Evolutionary conservation across 768 basidiomycete species (phyloP).

Genomic region (Tephrocybe sp.): DNA sequence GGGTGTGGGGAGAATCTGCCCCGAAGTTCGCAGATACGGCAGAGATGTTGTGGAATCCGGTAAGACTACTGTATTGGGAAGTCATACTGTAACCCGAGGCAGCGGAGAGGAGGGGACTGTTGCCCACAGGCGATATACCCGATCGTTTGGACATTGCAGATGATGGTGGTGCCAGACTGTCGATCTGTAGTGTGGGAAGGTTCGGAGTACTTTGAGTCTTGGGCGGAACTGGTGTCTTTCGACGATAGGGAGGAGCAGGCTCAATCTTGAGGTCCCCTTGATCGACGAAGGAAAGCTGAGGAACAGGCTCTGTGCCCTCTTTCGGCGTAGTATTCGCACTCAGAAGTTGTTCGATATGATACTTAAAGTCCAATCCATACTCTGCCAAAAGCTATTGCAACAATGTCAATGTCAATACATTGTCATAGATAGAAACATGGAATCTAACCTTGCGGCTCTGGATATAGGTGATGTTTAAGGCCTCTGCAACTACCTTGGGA

Average conservation of each 20-base stretch:
- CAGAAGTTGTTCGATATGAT: constrained; percentile 78
- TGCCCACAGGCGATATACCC: constrained; percentile 16
- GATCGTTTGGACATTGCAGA: constrained; percentile 15
- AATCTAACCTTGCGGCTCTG: constrained; percentile 79
- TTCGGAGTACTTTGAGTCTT: background rate
- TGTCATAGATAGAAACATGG: background rate
- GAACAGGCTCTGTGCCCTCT: constrained; percentile 23
- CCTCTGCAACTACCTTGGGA: constrained; percentile 68
- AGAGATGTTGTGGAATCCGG: constrained; percentile 13
- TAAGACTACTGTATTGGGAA: constrained; percentile 9
- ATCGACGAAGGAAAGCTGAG: constrained; percentile 28
- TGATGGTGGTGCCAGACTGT: constrained; percentile 14
- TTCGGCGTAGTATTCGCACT: constrained; percentile 41
- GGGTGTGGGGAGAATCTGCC: constrained; percentile 9
- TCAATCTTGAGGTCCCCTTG: constrained; percentile 26
- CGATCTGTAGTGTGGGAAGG: constrained; percentile 7
- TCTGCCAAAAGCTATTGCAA: constrained; percentile 74
- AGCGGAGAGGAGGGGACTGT: constrained; percentile 16
- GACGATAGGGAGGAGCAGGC: constrained; percentile 18
- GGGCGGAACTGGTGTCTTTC: constrained; percentile 11
- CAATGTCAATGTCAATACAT: background rate
- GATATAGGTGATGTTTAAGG: constrained; percentile 67
- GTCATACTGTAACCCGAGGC: constrained; percentile 15
- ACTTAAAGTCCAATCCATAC: constrained; percentile 91
- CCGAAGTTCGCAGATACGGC: constrained; percentile 12